Conservation (phyloP, 2,329 filamentous ascomycete genomes). For the Ophiocordyceps camponoti-floridani region DNA sequence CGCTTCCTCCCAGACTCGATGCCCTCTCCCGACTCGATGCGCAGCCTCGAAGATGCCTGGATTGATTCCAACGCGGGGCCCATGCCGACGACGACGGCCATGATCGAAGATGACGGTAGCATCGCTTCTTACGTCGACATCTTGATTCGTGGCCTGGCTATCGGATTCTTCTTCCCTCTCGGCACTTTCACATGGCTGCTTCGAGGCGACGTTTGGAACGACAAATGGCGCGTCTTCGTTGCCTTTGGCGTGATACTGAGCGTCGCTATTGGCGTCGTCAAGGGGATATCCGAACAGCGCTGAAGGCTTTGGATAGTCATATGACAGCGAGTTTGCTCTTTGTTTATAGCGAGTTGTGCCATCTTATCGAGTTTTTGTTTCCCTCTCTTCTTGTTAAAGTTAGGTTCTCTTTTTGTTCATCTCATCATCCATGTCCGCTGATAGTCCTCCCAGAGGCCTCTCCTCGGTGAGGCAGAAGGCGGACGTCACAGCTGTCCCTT, state of each 20-base stretch:
- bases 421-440: no score
- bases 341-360: not conserved
- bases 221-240: slow-evolving; percentile 72
- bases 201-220: slow-evolving; percentile 71
- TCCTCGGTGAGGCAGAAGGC: no score
- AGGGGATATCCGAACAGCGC: slow-evolving; percentile 21
- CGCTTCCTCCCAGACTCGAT: slow-evolving; percentile 78
- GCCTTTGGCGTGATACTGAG: slow-evolving; percentile 71
- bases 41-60: slow-evolving; percentile 76
- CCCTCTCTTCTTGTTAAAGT: no score
- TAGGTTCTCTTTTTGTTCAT: no score
- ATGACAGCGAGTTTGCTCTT: not conserved
- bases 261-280: slow-evolving; percentile 54
- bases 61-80: slow-evolving; percentile 49
- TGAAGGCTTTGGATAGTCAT: not conserved
- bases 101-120: slow-evolving; percentile 27
- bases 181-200: slow-evolving; percentile 74
- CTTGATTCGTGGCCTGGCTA: slow-evolving; percentile 71
- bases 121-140: slow-evolving; percentile 50
- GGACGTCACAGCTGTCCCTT: no score
- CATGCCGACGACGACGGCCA: slow-evolving; percentile 17
- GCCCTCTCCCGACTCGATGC: slow-evolving; percentile 60
- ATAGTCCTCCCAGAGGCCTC: no score
- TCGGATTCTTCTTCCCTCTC: slow-evolving; percentile 90
- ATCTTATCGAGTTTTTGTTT: not conserved